Conservation (phyloP, 805 yeast species). For the Brettanomyces nanus region DNA sequence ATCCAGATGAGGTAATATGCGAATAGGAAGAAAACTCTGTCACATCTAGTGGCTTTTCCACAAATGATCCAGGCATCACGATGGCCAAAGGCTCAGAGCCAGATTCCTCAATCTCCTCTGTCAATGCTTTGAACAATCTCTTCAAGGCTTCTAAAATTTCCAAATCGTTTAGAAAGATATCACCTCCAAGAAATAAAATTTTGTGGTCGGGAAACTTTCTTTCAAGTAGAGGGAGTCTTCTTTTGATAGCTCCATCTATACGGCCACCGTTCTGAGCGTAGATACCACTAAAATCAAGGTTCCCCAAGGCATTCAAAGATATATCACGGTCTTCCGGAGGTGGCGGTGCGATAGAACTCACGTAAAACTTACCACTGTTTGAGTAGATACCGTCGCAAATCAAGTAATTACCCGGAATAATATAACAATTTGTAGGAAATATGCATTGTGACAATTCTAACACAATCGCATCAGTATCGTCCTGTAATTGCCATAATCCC, state of each 20-base stretch:
- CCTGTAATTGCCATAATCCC: conserved; percentile 75
- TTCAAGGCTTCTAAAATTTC: conserved; percentile 54
- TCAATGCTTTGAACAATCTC: conserved; percentile 50
- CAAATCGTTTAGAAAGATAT: conserved; percentile 56
- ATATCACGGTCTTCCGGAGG: conserved; percentile 70
- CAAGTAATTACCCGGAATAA: conserved; percentile 67
- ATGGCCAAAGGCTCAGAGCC: conserved; percentile 37
- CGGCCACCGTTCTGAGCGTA: conserved; percentile 32
- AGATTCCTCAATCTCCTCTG: conserved; percentile 34
- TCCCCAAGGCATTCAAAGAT: conserved; percentile 67
- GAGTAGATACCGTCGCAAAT: conserved; percentile 81
- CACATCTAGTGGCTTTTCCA: conserved; percentile 54
- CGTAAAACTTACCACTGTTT: conserved; percentile 63
- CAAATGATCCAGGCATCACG: conserved; percentile 78
- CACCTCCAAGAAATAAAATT: conserved; percentile 67
- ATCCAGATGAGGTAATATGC: conserved; percentile 40
- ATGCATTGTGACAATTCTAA: conserved; percentile 55
- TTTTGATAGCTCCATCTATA: conserved; percentile 52
- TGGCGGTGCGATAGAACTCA: conserved; percentile 75
- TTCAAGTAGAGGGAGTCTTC: conserved; percentile 49
- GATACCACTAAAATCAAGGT: conserved; percentile 50
- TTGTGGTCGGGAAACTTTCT: conserved; percentile 42
- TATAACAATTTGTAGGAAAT: conserved; percentile 58
- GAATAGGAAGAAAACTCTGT: conserved; percentile 41
- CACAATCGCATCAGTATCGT: conserved; percentile 65